Evolutionary conservation across 2,329 filamentous ascomycete species (phyloP), one percentile per base, ranked within the genome.

Genomic region (Pyricularia pennisetigena): DNA sequence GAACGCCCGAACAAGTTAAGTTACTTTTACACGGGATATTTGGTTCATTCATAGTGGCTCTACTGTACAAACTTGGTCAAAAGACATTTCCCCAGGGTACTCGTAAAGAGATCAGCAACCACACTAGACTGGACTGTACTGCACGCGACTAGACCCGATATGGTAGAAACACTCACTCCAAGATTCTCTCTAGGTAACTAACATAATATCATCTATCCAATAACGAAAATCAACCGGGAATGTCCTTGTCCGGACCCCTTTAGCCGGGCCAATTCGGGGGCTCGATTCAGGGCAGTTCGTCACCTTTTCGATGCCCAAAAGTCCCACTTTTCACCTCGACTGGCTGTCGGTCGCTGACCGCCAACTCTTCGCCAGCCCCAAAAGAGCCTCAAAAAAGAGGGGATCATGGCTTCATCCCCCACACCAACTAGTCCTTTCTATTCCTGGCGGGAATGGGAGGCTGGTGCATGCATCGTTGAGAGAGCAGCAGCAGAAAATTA

Each of bases 341-440:
- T 61, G 57, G 57, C 57, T 61, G n/a, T 61, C 57, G n/a, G 57
- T 24, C 57, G n/a, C 57, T 61, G 57, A 61, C 57, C 57, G 57
- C 57, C 57, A 61, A 61, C 57, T 61, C 57, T 26, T 61, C 12
- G 24, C 57, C 57, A 61, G 57, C 57, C 57, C 57, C 57, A 24
- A 61, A 35, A 61, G 57, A 61, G 57, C 57, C 57, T 61, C 57
- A 61, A 26, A 61, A n/a, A 61, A 61, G 57, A 61, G 57, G 57
- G 24, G 57, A 61, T 61, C n/a, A 23, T 61, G 57, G 57, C 24
- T 26, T 61, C 57, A 26, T 61, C 24, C 57, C 57, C 57, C 57
- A 61, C 57, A 61, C 23, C 14, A 14, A 61, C 8, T 26, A 61
- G 57, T 23, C 32, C 57, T 61, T 26, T 26, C 57, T 61, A 49